These are phyloP conservation scores for Litchi chinensis DNA, from an alignment of 345 rosid genomes.

Conservation along the genomic window DNA sequence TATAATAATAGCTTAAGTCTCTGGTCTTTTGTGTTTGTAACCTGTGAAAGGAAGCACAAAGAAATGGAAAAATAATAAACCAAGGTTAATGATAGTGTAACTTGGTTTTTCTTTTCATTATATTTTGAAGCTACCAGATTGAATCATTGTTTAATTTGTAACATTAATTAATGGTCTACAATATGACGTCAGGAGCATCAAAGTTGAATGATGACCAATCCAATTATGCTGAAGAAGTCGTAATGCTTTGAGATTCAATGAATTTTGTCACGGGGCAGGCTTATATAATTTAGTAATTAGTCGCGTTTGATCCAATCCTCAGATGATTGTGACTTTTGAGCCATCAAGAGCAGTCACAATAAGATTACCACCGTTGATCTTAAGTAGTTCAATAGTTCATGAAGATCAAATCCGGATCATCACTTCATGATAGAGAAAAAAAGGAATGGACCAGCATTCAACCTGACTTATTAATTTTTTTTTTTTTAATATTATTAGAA, in stretches of 20 bases:
- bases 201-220: not conserved
- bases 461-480: not conserved
- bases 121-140: not conserved
- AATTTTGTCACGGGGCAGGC: not conserved
- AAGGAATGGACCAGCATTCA: no score
- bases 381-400: not conserved
- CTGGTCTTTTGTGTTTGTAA: constrained; percentile 5
- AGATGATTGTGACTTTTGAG: not conserved
- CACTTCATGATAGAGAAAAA: not conserved
- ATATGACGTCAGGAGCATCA: not conserved
- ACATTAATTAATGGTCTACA: not conserved
- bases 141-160: not conserved
- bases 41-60: not conserved
- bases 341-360: not conserved
- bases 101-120: not conserved
- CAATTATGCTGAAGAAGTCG: not conserved
- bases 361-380: not conserved
- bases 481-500: no score
- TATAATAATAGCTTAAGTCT: constrained; percentile 12
- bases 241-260: not conserved
- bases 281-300: not conserved
- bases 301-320: not conserved
- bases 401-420: not conserved
- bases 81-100: not conserved
- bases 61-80: not conserved